These are phyloP conservation scores for Lasiodiplodia gonubiensis DNA, from an alignment of 2,329 filamentous ascomycete species.

Conservation along the genomic window DNA sequence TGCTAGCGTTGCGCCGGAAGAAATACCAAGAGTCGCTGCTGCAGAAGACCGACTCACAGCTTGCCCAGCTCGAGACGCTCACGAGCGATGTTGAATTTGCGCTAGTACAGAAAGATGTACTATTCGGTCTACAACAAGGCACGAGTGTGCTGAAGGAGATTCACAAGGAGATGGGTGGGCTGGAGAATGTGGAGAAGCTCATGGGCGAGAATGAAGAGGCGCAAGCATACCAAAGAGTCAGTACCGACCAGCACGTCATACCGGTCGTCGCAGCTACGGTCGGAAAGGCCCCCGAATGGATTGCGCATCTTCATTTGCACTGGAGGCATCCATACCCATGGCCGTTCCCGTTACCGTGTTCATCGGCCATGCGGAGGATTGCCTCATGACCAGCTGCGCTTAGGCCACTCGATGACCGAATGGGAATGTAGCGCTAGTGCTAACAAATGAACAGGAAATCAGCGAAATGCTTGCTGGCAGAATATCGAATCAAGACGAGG, in stretches of 20 bases:
- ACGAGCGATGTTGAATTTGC: slow-evolving; percentile 93
- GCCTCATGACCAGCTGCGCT: neutral
- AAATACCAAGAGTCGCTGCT: slow-evolving; percentile 96
- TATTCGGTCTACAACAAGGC: slow-evolving; percentile 91
- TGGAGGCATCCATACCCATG: slow-evolving; percentile 1
- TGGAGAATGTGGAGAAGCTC: slow-evolving; percentile 92
- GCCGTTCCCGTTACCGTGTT: slow-evolving; percentile 6
- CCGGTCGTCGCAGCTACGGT: neutral
- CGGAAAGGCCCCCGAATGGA: neutral
- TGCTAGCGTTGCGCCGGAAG: slow-evolving; percentile 88
- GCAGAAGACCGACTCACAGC: slow-evolving; percentile 85
- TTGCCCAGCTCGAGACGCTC: slow-evolving; percentile 91
- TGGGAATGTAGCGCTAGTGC: neutral
- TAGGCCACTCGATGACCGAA: neutral
- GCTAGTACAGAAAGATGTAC: slow-evolving; percentile 92
- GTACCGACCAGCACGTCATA: slow-evolving; percentile 35
- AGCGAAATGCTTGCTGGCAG: slow-evolving; percentile 86
- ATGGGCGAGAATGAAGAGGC: slow-evolving; percentile 93
- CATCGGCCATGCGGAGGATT: neutral
- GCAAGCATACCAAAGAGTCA: slow-evolving; percentile 84
- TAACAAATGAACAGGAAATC: slow-evolving; percentile 69
- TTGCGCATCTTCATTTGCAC: neutral
- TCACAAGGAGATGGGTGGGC: slow-evolving; percentile 91
- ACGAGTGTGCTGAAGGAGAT: slow-evolving; percentile 90
- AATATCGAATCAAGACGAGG: slow-evolving; percentile 94